Conservation (phyloP, 2,329 filamentous ascomycete genomes). For the Trichoderma asperellum region DNA sequence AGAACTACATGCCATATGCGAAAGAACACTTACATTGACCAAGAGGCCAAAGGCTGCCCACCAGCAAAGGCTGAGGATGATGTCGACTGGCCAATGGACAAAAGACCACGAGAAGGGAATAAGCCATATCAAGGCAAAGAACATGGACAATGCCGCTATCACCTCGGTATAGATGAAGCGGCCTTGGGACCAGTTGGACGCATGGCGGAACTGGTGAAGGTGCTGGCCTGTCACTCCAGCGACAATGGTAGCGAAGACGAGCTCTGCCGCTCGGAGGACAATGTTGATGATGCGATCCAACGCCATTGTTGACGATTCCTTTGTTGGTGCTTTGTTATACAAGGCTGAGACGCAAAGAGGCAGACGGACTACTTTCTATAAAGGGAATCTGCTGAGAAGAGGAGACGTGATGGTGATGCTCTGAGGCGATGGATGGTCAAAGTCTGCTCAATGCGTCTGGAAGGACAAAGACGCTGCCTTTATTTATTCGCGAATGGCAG, state of each 20-base stretch:
- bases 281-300: conserved; percentile 48
- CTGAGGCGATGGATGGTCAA: not conserved
- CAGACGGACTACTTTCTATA: not conserved
- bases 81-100: conserved; percentile 71
- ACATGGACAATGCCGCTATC: conserved; percentile 68
- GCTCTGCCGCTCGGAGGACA: conserved; percentile 51
- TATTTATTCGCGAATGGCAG: conserved; percentile 18
- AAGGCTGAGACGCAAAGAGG: not conserved
- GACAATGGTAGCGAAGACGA: conserved; percentile 73
- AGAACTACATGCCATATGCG: not conserved
- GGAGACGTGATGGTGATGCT: not conserved
- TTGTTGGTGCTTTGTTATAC: not conserved
- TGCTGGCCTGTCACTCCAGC: conserved; percentile 71
- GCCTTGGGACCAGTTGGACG: conserved; percentile 57
- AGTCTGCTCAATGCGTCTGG: not conserved
- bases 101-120: conserved; percentile 71
- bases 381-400: not conserved
- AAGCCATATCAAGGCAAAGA: conserved; percentile 72
- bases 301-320: conserved; percentile 39
- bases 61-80: conserved; percentile 71
- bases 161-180: conserved; percentile 78
- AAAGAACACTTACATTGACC: conserved; percentile 55
- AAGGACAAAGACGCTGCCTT: conserved; percentile 26
- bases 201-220: conserved; percentile 55
- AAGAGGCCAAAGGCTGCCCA: conserved; percentile 70